Evolutionary conservation across 805 yeast species (phyloP).

Genomic region (Wickerhamiella azymoides): DNA sequence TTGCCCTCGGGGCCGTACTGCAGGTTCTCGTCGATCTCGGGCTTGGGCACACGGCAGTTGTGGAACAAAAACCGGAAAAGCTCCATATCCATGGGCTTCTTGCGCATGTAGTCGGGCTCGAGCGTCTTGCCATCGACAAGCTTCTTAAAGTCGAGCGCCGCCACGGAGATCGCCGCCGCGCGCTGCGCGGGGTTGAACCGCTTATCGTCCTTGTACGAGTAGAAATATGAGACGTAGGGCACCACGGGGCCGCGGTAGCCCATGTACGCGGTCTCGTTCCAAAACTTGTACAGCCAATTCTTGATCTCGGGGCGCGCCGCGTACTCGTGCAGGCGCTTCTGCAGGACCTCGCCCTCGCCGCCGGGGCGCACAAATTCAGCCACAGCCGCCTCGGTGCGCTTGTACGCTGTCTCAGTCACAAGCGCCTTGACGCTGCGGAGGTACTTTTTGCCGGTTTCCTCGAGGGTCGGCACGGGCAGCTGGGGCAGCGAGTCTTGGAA

Average conservation of each 20-base stretch:
- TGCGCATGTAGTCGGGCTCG: conserved; percentile 65
- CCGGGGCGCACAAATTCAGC: conserved; percentile 49
- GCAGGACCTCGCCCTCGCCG: conserved; percentile 56
- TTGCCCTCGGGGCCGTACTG: conserved; percentile 34
- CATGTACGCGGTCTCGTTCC: conserved; percentile 91
- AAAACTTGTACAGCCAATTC: conserved; percentile 83
- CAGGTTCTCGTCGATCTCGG: conserved; percentile 42
- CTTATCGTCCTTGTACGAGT: conserved; percentile 56
- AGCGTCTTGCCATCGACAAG: conserved; percentile 56
- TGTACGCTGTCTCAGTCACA: conserved; percentile 36
- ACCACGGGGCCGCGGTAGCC: conserved; percentile 88
- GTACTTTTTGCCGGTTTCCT: conserved; percentile 55
- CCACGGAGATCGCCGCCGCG: conserved; percentile 59
- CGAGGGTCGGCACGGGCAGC: conserved; percentile 75
- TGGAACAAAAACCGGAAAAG: conserved; percentile 85
- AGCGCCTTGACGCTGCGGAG: conserved; percentile 62
- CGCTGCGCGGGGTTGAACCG: conserved; percentile 33
- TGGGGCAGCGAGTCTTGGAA: conserved; percentile 64
- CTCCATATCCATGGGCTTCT: conserved; percentile 87
- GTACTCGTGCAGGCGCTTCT: conserved; percentile 44
- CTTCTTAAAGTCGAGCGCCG: conserved; percentile 54
- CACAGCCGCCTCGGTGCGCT: conserved; percentile 42
- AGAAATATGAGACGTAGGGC: conserved; percentile 87
- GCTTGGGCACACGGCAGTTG: conserved; percentile 63
- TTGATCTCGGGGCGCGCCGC: conserved; percentile 42